Percentiles rank a stretch among this genome's conserved stretches.
Evolutionary conservation across 1,284 basidiomycete genomes (phyloP).

Genomic region (Naganishia cerealis): DNA sequence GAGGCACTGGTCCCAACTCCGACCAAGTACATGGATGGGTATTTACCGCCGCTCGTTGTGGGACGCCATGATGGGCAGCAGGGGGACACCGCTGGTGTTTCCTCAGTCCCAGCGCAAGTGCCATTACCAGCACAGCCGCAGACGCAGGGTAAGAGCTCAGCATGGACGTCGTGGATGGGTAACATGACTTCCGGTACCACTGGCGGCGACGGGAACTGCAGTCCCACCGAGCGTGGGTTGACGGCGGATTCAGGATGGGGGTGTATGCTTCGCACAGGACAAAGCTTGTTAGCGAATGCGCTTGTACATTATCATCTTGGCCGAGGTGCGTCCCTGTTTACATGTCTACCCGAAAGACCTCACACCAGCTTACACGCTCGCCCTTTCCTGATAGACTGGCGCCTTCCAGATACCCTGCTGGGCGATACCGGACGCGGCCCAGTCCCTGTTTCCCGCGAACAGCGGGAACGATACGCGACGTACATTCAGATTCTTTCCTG

Average conservation of each 20-base stretch:
- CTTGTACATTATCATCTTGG: constrained; percentile 80
- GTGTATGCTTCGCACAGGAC: constrained; percentile 94
- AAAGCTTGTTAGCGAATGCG: constrained; percentile 86
- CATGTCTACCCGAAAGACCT: neutral
- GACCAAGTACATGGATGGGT: constrained; percentile 5
- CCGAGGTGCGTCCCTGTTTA: constrained; percentile 64
- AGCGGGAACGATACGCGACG: constrained; percentile 44
- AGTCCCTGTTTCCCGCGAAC: neutral
- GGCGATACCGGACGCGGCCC: neutral
- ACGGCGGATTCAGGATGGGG: constrained; percentile 96
- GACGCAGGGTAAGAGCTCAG: neutral
- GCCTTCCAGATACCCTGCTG: constrained; percentile 53
- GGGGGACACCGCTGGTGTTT: neutral
- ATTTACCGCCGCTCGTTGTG: neutral
- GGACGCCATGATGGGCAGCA: too few species aligned
- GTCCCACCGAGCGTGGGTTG: constrained; percentile 68
- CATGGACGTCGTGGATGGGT: constrained; percentile 31
- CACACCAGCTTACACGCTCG: neutral
- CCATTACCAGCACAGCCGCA: neutral
- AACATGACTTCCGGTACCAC: neutral
- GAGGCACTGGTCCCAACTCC: constrained; percentile 45
- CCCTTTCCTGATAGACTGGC: constrained; percentile 65
- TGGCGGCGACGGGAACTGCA: neutral
- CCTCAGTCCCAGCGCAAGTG: neutral
- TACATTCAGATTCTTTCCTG: constrained; percentile 88